phyloP scores from a whole-genome alignment of 2,329 filamentous ascomycete species.

The Rosellinia necatrix region DNA sequence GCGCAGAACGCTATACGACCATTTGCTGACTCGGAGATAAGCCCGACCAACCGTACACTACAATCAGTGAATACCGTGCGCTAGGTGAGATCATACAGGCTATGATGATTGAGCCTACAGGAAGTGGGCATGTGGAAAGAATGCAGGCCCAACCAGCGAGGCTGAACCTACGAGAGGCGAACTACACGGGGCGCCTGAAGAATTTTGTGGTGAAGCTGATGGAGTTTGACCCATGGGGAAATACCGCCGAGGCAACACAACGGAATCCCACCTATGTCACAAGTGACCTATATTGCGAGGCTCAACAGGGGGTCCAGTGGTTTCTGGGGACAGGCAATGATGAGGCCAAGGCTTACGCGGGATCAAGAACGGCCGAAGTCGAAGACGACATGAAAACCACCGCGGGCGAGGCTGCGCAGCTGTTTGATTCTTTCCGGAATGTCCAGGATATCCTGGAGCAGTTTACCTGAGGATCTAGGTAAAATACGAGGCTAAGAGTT shows the following conservation, averaged over 20 bases:
- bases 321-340: conserved; percentile 11
- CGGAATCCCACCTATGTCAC: conserved; percentile 26
- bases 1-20: neutral
- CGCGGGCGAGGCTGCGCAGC: neutral
- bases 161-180: conserved; percentile 24
- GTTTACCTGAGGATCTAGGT: neutral
- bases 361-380: conserved; percentile 12
- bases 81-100: conserved; percentile 38
- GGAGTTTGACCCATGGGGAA: conserved; percentile 32
- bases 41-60: conserved; percentile 39
- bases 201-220: conserved; percentile 36
- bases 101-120: conserved; percentile 39
- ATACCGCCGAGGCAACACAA: neutral
- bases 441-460: conserved; percentile 21
- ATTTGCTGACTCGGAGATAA: conserved; percentile 25
- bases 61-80: conserved; percentile 39
- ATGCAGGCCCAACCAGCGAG: conserved; percentile 19
- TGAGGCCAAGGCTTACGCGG: conserved; percentile 13
- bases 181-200: conserved; percentile 32
- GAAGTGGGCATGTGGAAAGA: conserved; percentile 16
- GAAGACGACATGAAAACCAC: conserved; percentile 19
- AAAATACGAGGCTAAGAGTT: too few relatives aligned
- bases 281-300: conserved; percentile 23
- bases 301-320: conserved; percentile 8
- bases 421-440: conserved; percentile 17